Percentiles rank a stretch among this genome's conserved stretches.
phyloP scores from a whole-genome alignment of 1,284 basidiomycete genomes.

The Moniliophthora roreri region DNA sequence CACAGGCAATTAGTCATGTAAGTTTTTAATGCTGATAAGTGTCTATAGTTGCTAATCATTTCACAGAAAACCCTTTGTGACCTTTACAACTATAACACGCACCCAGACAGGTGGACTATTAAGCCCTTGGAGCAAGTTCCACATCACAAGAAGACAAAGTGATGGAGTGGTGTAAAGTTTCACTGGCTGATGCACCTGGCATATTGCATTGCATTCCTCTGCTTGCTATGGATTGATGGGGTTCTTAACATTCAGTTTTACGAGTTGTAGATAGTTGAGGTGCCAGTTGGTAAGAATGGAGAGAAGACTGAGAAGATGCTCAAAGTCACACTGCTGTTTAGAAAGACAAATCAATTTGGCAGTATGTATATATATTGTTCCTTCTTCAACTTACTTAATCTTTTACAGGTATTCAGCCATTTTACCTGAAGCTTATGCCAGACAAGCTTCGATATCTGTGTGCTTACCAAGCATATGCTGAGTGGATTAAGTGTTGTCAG shows the following conservation, averaged over 20 bases:
- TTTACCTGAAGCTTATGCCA: constrained; percentile 17
- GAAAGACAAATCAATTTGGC: constrained; percentile 28
- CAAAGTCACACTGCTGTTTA: constrained; percentile 23
- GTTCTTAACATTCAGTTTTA: constrained; percentile 28
- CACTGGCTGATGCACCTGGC: constrained; percentile 24
- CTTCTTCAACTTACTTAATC: neutral
- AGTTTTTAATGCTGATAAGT: constrained; percentile 10
- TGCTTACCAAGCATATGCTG: constrained; percentile 18
- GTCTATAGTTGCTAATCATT: constrained; percentile 1
- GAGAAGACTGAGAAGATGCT: too few species aligned
- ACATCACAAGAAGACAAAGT: too few species aligned
- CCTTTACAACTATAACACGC: constrained; percentile 26
- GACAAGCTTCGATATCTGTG: constrained; percentile 20
- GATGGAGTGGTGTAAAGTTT: too few species aligned
- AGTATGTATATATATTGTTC: constrained; percentile 14
- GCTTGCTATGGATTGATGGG: constrained; percentile 31
- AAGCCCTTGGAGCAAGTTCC: too few species aligned
- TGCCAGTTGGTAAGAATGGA: constrained; percentile 15
- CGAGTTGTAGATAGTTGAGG: constrained; percentile 19
- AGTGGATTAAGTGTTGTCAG: constrained; percentile 15
- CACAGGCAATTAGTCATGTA: constrained; percentile 28
- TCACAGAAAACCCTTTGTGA: constrained; percentile 21
- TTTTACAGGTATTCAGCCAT: constrained; percentile 23
- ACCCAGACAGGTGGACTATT: constrained; percentile 18
- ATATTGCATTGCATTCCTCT: constrained; percentile 29